Evolutionary conservation across 352 stramenopile species (phyloP).

Genomic region (Peronospora destructor): DNA sequence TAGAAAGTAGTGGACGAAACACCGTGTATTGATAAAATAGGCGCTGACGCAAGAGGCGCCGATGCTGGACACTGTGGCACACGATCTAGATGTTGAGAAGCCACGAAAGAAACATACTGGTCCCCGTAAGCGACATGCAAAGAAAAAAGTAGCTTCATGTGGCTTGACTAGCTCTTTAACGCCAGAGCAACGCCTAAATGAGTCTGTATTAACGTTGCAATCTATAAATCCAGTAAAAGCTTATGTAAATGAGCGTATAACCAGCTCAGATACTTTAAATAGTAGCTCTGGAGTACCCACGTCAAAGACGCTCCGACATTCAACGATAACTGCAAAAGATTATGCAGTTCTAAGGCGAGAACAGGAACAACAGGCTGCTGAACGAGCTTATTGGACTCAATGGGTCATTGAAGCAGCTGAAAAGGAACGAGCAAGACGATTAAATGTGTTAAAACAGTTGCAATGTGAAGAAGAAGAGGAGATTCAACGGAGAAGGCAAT

Average conservation of each 20-base stretch:
- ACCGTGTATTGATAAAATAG: background rate
- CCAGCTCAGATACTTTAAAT: background rate
- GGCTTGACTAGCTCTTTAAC: background rate
- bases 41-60: constrained; percentile 21
- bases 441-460: constrained; percentile 61
- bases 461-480: constrained; percentile 74
- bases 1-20: background rate
- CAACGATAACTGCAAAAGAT: constrained; percentile 10
- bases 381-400: constrained; percentile 72
- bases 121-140: constrained; percentile 52
- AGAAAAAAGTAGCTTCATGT: constrained; percentile 41
- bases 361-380: constrained; percentile 25
- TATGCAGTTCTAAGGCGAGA: constrained; percentile 9
- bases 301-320: constrained; percentile 1
- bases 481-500: constrained; percentile 50
- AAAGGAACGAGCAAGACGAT: constrained; percentile 58
- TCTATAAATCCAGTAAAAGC: background rate
- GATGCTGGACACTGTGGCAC: constrained; percentile 13
- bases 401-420: constrained; percentile 79
- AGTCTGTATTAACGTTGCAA: background rate
- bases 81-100: constrained; percentile 4
- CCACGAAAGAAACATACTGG: constrained; percentile 43
- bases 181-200: constrained; percentile 1
- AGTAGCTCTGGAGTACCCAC: background rate
- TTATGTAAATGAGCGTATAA: background rate